A percentile compares a stretch with the other conserved stretches of the same genome.
Evolutionary conservation across 148 eudicot genomes (phyloP).

Genomic region (Rhododendron kiyosumense): DNA sequence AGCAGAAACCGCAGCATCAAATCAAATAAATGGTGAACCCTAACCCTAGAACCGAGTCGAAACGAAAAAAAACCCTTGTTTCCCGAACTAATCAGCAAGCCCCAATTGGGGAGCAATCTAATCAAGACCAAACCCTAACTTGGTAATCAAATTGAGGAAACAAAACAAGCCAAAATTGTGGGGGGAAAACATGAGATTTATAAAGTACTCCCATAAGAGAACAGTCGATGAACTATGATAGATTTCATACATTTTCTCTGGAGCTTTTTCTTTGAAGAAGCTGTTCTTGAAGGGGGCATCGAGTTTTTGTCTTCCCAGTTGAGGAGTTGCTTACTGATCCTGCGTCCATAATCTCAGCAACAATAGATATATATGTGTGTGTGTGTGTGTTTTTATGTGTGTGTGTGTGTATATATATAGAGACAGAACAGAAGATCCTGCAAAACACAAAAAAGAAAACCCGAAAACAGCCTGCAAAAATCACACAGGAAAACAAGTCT

Average conservation of each 20-base stretch:
- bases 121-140: neutral
- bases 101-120: neutral
- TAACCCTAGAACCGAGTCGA: neutral
- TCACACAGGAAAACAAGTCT: constrained; percentile 11
- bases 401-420: neutral
- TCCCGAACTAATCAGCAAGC: neutral
- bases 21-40: neutral
- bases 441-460: neutral
- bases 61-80: neutral
- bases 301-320: constrained; percentile 24
- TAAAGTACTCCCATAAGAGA: neutral
- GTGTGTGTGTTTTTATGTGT: neutral
- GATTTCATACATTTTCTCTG: constrained; percentile 52
- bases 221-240: neutral
- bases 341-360: constrained; percentile 35
- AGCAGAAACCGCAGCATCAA: neutral
- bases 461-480: constrained; percentile 1
- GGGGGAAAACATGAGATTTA: neutral
- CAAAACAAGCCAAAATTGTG: neutral
- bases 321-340: constrained; percentile 23
- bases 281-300: constrained; percentile 54
- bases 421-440: neutral
- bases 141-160: neutral
- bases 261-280: constrained; percentile 51
- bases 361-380: neutral